Conservation (phyloP, 208 protist genomes). For the Crithidia bombi region DNA sequence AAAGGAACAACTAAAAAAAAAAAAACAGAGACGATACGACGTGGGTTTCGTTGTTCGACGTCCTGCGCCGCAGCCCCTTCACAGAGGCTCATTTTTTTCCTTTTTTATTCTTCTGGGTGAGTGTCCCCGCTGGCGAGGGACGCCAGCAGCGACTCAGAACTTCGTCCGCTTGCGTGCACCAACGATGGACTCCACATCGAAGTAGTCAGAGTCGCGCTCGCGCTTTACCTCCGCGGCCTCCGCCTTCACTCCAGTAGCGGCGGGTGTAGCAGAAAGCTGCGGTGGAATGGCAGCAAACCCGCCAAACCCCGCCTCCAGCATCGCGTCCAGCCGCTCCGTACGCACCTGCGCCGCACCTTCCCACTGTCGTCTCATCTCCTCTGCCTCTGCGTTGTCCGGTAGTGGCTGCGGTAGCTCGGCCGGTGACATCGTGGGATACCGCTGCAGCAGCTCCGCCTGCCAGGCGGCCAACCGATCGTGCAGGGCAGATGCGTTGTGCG, state of each 20-base stretch:
- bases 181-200: slow-evolving; percentile 65
- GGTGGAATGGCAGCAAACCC: slow-evolving; percentile 27
- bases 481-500: background rate
- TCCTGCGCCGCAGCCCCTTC: no score
- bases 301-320: slow-evolving; percentile 39
- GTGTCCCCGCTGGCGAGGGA: no score
- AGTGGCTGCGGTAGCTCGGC: background rate
- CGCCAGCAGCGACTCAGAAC: background rate
- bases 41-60: no score
- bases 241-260: slow-evolving; percentile 14
- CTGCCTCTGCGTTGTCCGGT: slow-evolving; percentile 2
- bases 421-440: slow-evolving; percentile 23
- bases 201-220: slow-evolving; percentile 49
- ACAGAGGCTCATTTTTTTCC: no score
- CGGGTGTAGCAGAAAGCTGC: slow-evolving; percentile 4
- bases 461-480: slow-evolving; percentile 44
- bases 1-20: background rate
- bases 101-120: background rate
- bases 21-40: background rate
- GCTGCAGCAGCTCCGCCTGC: slow-evolving; percentile 45
- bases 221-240: slow-evolving; percentile 49
- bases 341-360: slow-evolving; percentile 12
- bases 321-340: slow-evolving; percentile 13
- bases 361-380: slow-evolving; percentile 26
- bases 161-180: slow-evolving; percentile 32